Percentiles rank a stretch among this genome's conserved stretches.
Evolutionary conservation across 805 yeast species (phyloP).

Genomic region (Suhomyces sp.): DNA sequence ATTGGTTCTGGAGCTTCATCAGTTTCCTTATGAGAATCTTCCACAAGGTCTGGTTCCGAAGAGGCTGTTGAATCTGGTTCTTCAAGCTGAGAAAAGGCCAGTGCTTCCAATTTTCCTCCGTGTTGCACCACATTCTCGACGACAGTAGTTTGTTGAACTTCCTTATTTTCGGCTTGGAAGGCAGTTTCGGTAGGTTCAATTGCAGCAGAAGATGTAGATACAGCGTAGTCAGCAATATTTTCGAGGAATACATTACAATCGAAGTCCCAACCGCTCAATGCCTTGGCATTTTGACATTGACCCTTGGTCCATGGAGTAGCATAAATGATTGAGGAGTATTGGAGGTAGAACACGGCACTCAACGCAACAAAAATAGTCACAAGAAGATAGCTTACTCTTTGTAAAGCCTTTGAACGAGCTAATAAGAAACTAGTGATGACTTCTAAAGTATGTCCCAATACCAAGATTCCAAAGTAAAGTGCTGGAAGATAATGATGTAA

Average conservation of each 20-base stretch:
- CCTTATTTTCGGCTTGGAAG: slow-evolving; percentile 15
- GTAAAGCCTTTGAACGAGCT: slow-evolving; percentile 39
- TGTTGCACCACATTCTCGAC: slow-evolving; percentile 6
- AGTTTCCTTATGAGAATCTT: slow-evolving; percentile 3
- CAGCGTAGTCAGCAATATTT: slow-evolving; percentile 23
- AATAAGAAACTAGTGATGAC: slow-evolving; percentile 44
- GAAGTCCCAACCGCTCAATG: slow-evolving; percentile 80
- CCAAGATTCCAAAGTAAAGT: slow-evolving; percentile 79
- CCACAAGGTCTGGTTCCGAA: too few species aligned
- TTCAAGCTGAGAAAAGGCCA: neutral
- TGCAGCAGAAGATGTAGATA: slow-evolving; percentile 7
- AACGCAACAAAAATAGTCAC: slow-evolving; percentile 49
- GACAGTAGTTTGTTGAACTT: slow-evolving; percentile 25
- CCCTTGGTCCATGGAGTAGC: slow-evolving; percentile 77
- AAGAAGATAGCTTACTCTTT: slow-evolving; percentile 43
- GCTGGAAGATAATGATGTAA: slow-evolving; percentile 94
- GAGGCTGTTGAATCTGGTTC: too few species aligned
- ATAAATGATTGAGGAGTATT: slow-evolving; percentile 72
- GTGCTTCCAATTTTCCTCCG: slow-evolving; percentile 4
- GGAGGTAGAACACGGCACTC: slow-evolving; percentile 54
- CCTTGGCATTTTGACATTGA: slow-evolving; percentile 61
- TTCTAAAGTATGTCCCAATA: slow-evolving; percentile 68
- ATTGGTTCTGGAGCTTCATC: slow-evolving; percentile 8
- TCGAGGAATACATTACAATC: slow-evolving; percentile 63
- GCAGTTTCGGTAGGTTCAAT: slow-evolving; percentile 11